Conservation (phyloP, 352 stramenopile species). For the Phytopythium kandeliae region DNA sequence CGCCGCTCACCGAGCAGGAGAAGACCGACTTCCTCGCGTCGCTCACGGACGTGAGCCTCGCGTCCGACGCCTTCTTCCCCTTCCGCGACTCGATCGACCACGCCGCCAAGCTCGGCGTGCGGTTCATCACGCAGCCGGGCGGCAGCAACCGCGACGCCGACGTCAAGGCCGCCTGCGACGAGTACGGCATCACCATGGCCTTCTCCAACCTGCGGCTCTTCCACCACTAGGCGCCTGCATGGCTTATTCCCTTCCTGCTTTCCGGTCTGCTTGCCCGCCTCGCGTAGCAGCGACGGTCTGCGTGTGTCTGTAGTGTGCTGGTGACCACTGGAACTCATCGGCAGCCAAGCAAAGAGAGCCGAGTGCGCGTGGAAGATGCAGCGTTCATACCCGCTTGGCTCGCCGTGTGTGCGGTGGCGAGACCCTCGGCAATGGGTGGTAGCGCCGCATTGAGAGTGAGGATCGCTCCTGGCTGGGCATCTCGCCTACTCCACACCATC, state of each 20-base stretch:
- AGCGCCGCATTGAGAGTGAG: background rate
- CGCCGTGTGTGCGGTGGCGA: background rate
- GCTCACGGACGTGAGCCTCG: conserved; percentile 91
- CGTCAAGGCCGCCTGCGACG: conserved; percentile 93
- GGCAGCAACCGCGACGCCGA: conserved; percentile 85
- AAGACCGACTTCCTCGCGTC: conserved; percentile 94
- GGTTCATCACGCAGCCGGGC: conserved; percentile 96
- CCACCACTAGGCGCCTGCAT: conserved; percentile 99
- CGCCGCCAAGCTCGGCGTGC: conserved; percentile 92
- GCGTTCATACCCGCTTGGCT: background rate
- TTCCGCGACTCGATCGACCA: conserved; percentile 99
- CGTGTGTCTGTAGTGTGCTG: conserved; percentile 2
- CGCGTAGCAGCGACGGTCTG: too few species aligned
- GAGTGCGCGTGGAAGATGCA: background rate
- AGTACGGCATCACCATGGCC: conserved; percentile 99
- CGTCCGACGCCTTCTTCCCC: conserved; percentile 99
- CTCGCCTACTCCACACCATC: background rate
- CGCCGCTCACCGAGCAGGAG: conserved; percentile 91
- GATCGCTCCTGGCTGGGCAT: background rate
- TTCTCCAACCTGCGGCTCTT: conserved; percentile 98
- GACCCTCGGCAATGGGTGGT: background rate
- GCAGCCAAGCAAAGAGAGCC: background rate
- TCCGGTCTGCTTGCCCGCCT: background rate
- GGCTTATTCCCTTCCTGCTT: too few species aligned
- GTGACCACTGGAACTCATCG: background rate